phyloP scores from a whole-genome alignment of 257 asterid genomes.

The Scutellaria barbata region DNA sequence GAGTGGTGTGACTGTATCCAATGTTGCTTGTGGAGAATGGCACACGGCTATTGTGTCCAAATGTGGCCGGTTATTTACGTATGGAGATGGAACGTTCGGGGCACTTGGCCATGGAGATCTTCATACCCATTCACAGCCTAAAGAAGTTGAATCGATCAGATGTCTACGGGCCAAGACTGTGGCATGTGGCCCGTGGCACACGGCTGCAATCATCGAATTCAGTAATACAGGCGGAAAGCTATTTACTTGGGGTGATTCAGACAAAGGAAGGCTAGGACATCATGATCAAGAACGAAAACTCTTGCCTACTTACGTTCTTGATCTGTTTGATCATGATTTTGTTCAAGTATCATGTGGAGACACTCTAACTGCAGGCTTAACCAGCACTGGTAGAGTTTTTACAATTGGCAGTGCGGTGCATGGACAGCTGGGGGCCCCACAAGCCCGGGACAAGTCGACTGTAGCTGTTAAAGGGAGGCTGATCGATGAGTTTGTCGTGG shows the following conservation, averaged over 20 bases:
- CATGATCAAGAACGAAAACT: conserved; percentile 40
- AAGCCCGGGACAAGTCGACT: conserved; percentile 29
- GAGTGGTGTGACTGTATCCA: conserved; percentile 28
- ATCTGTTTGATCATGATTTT: conserved; percentile 36
- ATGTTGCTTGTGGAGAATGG: conserved; percentile 48
- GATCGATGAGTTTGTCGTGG: conserved; percentile 37
- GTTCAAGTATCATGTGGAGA: conserved; percentile 43
- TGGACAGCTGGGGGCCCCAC: conserved; percentile 51
- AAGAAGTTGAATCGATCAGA: conserved; percentile 39
- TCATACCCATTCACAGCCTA: conserved; percentile 29
- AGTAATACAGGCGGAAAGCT: conserved; percentile 31
- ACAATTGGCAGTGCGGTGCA: conserved; percentile 38
- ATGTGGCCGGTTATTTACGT: conserved; percentile 41
- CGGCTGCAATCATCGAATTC: conserved; percentile 46
- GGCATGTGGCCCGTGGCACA: conserved; percentile 55
- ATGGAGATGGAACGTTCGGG: conserved; percentile 50
- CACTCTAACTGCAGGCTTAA: conserved; percentile 37
- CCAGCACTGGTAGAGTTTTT: conserved; percentile 40
- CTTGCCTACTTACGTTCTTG: conserved; percentile 38
- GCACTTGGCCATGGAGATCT: conserved; percentile 49
- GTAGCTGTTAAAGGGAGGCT: conserved; percentile 33
- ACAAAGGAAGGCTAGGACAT: conserved; percentile 48
- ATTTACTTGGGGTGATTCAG: conserved; percentile 54
- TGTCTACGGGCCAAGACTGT: conserved; percentile 32
- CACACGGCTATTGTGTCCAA: conserved; percentile 43